Evolutionary conservation across 2,329 filamentous ascomycete species (phyloP), one percentile per base, ranked within the genome.

Genomic region (Hypomyces perniciosus): DNA sequence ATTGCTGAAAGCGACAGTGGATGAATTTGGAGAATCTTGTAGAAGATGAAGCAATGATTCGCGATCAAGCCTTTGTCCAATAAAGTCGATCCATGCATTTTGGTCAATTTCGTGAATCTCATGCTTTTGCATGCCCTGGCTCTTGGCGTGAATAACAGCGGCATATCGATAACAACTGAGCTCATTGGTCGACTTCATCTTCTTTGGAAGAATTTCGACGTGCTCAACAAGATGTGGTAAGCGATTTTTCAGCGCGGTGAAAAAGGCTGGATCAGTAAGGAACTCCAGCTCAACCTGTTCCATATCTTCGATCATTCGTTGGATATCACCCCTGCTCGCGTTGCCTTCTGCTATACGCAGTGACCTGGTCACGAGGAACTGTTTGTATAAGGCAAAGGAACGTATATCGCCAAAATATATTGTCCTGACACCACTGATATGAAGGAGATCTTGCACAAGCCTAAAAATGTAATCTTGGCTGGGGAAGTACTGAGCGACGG

Each of bases 401-500:
- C 59, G 53, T 6, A 61, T 54, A 10, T 61, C 60, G 1, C 58
- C 57, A n/a, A 61, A 62, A 43, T 61, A 57, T 0, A 62, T 27
- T 0, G 45, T 49, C 27, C 54, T 38, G 4, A 50, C 47, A 13
- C 35, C 40, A 7, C 34, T 9, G 6, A 29, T 12, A 9, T 34
- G 5, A n/a, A 55, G 20, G 1, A 63, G n/a, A 10, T 52, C 51
- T 2, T 59, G 20, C 0, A 62, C 38, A 1, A 61, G 50, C 4
- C 52, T 45, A 0, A 46, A 20, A 1, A 65, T n/a, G n/a, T 65
- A 65, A 1, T 59, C 56, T 12, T 50, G 54, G 7, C 46, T 60
- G 6, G 62, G 62, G 33, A 65, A 65, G 31, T 65, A 64, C 13
- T 65, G 62, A 0, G 51, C 56, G 0, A 64, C 63, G 0, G 63